These are phyloP conservation scores for Rhodotorula sp. DNA, from an alignment of 1,284 basidiomycete species.

Conservation along the genomic window DNA sequence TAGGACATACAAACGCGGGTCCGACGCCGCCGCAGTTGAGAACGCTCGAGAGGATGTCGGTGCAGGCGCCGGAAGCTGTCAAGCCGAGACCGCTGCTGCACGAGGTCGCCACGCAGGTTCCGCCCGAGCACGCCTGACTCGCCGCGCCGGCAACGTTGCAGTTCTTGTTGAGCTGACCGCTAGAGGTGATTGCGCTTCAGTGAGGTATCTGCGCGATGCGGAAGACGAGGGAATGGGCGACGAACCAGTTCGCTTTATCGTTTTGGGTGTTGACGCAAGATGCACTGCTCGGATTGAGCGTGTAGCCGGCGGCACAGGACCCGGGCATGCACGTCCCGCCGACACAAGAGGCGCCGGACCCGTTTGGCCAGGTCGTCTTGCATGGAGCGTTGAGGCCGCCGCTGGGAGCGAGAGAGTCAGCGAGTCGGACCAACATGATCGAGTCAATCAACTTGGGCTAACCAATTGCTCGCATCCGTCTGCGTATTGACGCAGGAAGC, in stretches of 20 bases:
- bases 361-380: conserved; percentile 11
- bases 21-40: too few relatives aligned
- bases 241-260: conserved; percentile 25
- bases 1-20: conserved; percentile 19
- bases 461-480: conserved; percentile 23
- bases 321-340: conserved; percentile 8
- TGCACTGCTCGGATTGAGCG: conserved; percentile 5
- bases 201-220: too few relatives aligned
- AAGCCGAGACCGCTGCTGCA: neutral
- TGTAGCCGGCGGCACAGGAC: conserved; percentile 19
- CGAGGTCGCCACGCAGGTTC: neutral
- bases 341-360: conserved; percentile 12
- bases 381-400: too few relatives aligned
- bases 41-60: too few relatives aligned
- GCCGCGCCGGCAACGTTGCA: neutral
- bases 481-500: conserved; percentile 13
- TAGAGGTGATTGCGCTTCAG: neutral
- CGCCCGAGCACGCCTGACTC: neutral
- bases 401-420: neutral
- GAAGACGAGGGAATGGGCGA: neutral
- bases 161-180: neutral
- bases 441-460: neutral
- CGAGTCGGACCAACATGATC: neutral
- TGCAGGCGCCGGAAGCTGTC: too few relatives aligned
- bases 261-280: conserved; percentile 13